phyloP scores from a whole-genome alignment of 164 flowering plant species.

The Umbellularia californica region DNA sequence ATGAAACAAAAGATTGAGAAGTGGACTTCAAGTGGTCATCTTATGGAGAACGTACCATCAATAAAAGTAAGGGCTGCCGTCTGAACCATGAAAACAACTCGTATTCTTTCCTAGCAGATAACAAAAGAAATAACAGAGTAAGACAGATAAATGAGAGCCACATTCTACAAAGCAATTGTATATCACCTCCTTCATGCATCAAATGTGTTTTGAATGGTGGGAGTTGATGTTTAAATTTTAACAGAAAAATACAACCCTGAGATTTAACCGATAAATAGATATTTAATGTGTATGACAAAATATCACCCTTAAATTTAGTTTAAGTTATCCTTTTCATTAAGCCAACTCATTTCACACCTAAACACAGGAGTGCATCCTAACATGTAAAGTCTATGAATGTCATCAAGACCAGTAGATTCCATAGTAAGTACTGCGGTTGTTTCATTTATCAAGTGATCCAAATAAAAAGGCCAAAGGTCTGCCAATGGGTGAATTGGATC shows the following conservation, averaged over 20 bases:
- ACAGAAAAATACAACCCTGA: background rate
- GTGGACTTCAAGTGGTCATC: background rate
- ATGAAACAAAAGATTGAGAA: background rate
- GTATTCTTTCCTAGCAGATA: conserved; percentile 36
- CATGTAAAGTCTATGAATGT: no score
- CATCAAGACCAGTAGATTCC: no score
- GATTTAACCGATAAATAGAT: background rate
- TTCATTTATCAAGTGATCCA: no score
- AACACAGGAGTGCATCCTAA: no score
- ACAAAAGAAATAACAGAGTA: background rate
- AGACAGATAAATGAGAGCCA: background rate
- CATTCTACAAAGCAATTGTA: background rate
- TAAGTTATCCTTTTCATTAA: no score
- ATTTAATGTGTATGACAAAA: no score
- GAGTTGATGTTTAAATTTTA: background rate
- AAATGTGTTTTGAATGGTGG: background rate
- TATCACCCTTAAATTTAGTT: no score
- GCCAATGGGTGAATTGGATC: no score
- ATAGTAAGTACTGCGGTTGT: no score
- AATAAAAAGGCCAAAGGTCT: no score
- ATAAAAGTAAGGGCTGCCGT: conserved; percentile 47
- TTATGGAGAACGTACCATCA: conserved; percentile 27
- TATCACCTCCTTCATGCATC: background rate
- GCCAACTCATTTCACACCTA: no score
- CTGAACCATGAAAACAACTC: conserved; percentile 34